Evolutionary conservation across 2,329 filamentous ascomycete genomes (phyloP).

Genomic region (Claviceps africana): DNA sequence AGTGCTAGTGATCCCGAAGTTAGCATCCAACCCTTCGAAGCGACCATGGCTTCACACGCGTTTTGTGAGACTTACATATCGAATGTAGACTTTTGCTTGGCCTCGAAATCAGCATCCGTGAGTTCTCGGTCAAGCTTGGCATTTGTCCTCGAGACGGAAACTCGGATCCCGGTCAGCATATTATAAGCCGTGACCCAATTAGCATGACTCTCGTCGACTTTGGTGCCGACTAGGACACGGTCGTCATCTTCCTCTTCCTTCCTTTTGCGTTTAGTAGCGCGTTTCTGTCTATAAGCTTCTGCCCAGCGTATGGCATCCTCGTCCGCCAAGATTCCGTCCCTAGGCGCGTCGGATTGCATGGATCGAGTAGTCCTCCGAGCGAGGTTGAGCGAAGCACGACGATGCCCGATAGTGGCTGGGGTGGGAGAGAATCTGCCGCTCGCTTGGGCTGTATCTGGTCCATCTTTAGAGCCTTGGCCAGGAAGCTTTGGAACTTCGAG

Average conservation of each 20-base stretch:
- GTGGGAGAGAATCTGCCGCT: slow-evolving; percentile 73
- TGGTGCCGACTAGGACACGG: slow-evolving; percentile 86
- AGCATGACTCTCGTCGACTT: slow-evolving; percentile 91
- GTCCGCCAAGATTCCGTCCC: slow-evolving; percentile 73
- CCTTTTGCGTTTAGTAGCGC: slow-evolving; percentile 71
- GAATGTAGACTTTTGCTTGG: slow-evolving; percentile 96
- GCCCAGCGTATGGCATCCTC: slow-evolving; percentile 88
- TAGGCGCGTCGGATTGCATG: slow-evolving; percentile 67
- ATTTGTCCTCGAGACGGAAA: slow-evolving; percentile 90
- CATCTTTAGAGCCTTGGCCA: slow-evolving; percentile 59
- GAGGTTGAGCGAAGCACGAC: slow-evolving; percentile 72
- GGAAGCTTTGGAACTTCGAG: slow-evolving; percentile 68
- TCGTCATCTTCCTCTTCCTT: slow-evolving; percentile 87
- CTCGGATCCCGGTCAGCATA: slow-evolving; percentile 97
- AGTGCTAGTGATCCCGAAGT: slow-evolving; percentile 42
- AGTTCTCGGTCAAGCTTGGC: slow-evolving; percentile 88
- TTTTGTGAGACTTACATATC: slow-evolving; percentile 57
- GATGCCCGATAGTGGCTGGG: slow-evolving; percentile 37
- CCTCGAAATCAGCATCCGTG: slow-evolving; percentile 82
- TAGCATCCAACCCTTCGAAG: background rate
- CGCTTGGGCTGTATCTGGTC: slow-evolving; percentile 48
- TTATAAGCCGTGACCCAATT: slow-evolving; percentile 99
- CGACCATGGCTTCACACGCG: background rate
- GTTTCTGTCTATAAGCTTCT: slow-evolving; percentile 81
- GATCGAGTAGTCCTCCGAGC: slow-evolving; percentile 71